Percentiles rank a stretch among this genome's conserved stretches.
Conservation (phyloP, 805 yeast genomes). For the Saturnispora halmiae region DNA sequence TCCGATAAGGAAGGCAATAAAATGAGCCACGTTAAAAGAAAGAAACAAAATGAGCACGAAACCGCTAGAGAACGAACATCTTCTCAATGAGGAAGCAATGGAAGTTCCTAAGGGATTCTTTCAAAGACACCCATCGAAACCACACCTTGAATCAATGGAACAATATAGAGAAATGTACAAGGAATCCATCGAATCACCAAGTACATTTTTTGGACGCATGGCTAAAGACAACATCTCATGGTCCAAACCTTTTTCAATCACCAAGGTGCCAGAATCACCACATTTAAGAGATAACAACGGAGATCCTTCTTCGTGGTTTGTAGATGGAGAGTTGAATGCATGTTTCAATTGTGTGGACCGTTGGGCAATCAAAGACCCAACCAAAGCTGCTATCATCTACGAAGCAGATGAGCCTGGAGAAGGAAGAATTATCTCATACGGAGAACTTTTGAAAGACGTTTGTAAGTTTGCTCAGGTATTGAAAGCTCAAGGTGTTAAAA, state of each 20-base stretch:
- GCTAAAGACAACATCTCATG: slow-evolving; percentile 44
- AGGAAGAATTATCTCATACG: slow-evolving; percentile 55
- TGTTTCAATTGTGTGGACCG: slow-evolving; percentile 76
- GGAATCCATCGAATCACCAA: slow-evolving; percentile 49
- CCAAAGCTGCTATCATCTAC: slow-evolving; percentile 65
- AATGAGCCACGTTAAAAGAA: neutral
- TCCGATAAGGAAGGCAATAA: neutral
- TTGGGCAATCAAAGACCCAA: slow-evolving; percentile 63
- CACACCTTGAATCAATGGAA: slow-evolving; percentile 40
- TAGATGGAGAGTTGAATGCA: slow-evolving; percentile 74
- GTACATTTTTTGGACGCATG: slow-evolving; percentile 43
- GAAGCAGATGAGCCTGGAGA: slow-evolving; percentile 75
- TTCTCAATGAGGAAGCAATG: slow-evolving; percentile 24
- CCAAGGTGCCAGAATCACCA: slow-evolving; percentile 35
- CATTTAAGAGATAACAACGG: slow-evolving; percentile 40
- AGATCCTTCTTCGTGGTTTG: slow-evolving; percentile 60
- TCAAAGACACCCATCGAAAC: slow-evolving; percentile 35
- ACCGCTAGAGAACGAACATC: slow-evolving; percentile 28
- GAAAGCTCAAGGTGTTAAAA: slow-evolving; percentile 54
- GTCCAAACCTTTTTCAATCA: slow-evolving; percentile 41
- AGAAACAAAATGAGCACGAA: slow-evolving; percentile 6
- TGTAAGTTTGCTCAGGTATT: slow-evolving; percentile 65
- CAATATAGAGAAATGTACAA: slow-evolving; percentile 42
- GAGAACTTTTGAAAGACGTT: slow-evolving; percentile 62
- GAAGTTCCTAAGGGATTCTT: slow-evolving; percentile 30